Base-by-base conservation (phyloP, 371 early-diverging fungal species). In the Haplosporangium sp. region DNA sequence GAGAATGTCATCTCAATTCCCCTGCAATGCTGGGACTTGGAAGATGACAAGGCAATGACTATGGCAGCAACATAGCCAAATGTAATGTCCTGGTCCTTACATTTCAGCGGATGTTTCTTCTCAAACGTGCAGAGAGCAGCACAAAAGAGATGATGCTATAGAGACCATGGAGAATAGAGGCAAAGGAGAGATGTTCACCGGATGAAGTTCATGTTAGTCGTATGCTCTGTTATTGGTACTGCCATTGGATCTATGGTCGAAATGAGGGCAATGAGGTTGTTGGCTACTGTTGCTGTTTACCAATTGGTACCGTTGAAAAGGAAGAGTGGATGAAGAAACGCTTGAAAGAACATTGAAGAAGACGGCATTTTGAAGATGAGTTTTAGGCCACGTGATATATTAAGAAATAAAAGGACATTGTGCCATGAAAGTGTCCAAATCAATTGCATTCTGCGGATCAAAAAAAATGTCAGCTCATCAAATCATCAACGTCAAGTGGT, bases 401-500 rank as follows among this genome's bases (percentile, higher is more conserved):
- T 29, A 29, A 29, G 29, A 29, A 1, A 29, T 29, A 29, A 29
- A 29, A 4, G 29, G 29, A 29, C 29, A 29, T 29, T 29, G 29
- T 29, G 29, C 29, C 29, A 29, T 29, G 29, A 29, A 29, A 29
- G 29, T 29, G 2, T 29, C 29, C 29, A 29, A 29, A 1, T 29
- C 29, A 52, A 53, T 21, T 11, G 43, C 60, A n/a, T 20, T 55
- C 36, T 18, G 11, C 52, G 41, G 51, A 51, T 18, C 37, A 62
- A 40, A 36, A 43, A 60, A 43, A 54, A 80, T 80, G 80, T 16
- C 62, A 23, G 55, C 65, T 18, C 63, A 68, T 9, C 61, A 74
- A 38, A 40, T 59, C 53, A 66, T 74, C 59, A 81, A 62, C 46
- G 42, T 80, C 66, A 59, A 61, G 45, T 77, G 79, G 79, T 68